Conservation (phyloP, 2,329 filamentous ascomycete genomes). For the Colletotrichum kahawae region DNA sequence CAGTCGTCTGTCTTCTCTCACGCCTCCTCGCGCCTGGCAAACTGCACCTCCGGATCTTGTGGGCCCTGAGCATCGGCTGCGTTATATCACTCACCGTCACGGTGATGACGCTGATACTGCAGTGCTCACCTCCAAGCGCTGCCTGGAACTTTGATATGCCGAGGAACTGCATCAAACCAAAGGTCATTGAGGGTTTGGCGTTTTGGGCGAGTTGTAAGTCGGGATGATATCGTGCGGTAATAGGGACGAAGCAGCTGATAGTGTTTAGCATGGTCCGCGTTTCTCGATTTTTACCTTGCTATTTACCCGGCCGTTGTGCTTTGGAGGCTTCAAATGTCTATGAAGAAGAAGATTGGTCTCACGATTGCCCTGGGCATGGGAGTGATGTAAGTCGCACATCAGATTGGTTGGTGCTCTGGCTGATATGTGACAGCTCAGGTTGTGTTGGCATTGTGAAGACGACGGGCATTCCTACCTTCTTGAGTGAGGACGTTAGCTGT, state of each 20-base stretch:
- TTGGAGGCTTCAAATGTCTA: constrained; percentile 23
- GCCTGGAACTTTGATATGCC: constrained; percentile 25
- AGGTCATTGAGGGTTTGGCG: not conserved
- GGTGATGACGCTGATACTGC: constrained; percentile 25
- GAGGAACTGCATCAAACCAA: not conserved
- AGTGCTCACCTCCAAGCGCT: constrained; percentile 27
- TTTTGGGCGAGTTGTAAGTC: not conserved
- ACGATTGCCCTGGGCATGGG: constrained; percentile 29
- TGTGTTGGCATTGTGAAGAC: not conserved
- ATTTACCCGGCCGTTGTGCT: constrained; percentile 28
- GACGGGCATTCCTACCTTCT: not conserved
- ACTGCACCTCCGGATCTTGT: constrained; percentile 26
- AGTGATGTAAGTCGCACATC: constrained; percentile 24
- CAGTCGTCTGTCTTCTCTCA: constrained; percentile 28
- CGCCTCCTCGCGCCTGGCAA: constrained; percentile 28
- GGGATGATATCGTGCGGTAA: not conserved
- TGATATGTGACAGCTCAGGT: not conserved
- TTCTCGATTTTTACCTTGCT: constrained; percentile 30
- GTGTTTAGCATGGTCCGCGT: not conserved
- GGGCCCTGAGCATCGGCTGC: constrained; percentile 24
- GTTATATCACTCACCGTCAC: constrained; percentile 22
- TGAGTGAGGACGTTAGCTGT: not conserved
- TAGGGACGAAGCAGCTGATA: not conserved
- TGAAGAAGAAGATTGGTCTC: constrained; percentile 30
- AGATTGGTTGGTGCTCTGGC: not conserved